Evolutionary conservation across 805 yeast genomes (phyloP).

Genomic region (Jamesozyma spencerorum): DNA sequence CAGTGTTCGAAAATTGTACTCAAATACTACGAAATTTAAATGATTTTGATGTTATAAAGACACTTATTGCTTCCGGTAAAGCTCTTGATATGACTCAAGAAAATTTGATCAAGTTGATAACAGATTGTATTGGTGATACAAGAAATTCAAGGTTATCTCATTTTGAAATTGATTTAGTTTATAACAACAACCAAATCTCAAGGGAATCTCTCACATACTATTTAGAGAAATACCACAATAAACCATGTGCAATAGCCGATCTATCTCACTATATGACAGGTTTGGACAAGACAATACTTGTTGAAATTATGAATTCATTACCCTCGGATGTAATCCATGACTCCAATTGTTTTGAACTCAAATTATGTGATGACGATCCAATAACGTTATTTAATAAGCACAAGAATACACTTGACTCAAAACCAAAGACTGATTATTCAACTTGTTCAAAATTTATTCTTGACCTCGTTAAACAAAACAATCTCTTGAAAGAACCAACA

Average conservation of each 20-base stretch:
- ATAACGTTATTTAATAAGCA: conserved; percentile 34
- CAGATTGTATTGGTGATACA: conserved; percentile 26
- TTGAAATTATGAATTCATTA: conserved; percentile 13
- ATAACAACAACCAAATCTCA: conserved; percentile 10
- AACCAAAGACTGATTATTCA: conserved; percentile 59
- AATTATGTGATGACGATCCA: conserved; percentile 10
- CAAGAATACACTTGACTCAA: conserved; percentile 30
- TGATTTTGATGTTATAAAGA: conserved; percentile 43
- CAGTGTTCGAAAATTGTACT: conserved; percentile 34
- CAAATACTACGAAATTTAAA: conserved; percentile 50
- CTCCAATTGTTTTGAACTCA: conserved; percentile 31
- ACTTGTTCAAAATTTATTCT: conserved; percentile 59
- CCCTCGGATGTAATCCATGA: conserved; percentile 39
- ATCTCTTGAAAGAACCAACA: conserved; percentile 13
- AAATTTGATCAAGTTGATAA: conserved; percentile 29
- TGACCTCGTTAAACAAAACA: conserved; percentile 38
- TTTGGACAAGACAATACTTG: conserved; percentile 18
- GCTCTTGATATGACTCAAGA: conserved; percentile 38
- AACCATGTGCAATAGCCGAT: conserved; percentile 60
- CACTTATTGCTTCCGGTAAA: conserved; percentile 50
- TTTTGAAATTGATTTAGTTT: conserved; percentile 36
- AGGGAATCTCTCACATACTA: conserved; percentile 33
- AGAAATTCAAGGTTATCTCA: conserved; percentile 51
- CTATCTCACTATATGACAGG: conserved; percentile 32
- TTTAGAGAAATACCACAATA: conserved; percentile 39